Conservation (phyloP, 2,329 filamentous ascomycete species). For the Aspergillus piperis region DNA sequence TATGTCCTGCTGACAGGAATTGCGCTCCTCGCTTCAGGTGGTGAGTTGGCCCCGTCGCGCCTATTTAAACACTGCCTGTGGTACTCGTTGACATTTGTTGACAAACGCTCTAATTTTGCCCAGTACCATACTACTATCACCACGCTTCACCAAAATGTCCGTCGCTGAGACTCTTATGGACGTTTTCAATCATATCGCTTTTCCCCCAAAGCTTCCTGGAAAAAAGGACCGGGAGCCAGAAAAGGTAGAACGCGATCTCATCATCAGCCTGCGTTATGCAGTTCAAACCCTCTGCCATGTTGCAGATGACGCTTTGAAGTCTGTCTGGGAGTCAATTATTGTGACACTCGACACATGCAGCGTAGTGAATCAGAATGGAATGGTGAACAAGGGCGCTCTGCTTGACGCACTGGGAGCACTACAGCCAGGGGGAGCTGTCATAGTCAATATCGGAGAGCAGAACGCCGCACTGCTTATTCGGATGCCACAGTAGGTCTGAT, state of each 20-base stretch:
- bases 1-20: no score
- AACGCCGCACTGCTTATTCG: conserved; percentile 53
- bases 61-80: no score
- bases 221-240: conserved; percentile 32
- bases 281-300: not conserved
- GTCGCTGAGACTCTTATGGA: not conserved
- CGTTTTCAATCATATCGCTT: conserved; percentile 38
- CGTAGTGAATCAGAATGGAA: conserved; percentile 15
- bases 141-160: not conserved
- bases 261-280: conserved; percentile 28
- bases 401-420: conserved; percentile 31
- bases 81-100: no score
- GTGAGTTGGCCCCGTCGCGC: no score
- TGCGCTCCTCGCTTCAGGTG: no score
- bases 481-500: conserved; percentile 16
- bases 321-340: conserved; percentile 10
- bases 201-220: conserved; percentile 43
- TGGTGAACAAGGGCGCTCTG: conserved; percentile 26
- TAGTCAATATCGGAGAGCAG: conserved; percentile 51
- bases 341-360: conserved; percentile 18
- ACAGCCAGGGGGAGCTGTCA: conserved; percentile 35
- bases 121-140: not conserved
- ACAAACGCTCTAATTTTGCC: no score
- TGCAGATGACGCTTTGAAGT: not conserved
- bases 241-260: conserved; percentile 29